Percentiles rank a stretch among this genome's conserved stretches.
phyloP scores from a whole-genome alignment of 2,329 filamentous ascomycete species.

The Mollisiaceae sp. region DNA sequence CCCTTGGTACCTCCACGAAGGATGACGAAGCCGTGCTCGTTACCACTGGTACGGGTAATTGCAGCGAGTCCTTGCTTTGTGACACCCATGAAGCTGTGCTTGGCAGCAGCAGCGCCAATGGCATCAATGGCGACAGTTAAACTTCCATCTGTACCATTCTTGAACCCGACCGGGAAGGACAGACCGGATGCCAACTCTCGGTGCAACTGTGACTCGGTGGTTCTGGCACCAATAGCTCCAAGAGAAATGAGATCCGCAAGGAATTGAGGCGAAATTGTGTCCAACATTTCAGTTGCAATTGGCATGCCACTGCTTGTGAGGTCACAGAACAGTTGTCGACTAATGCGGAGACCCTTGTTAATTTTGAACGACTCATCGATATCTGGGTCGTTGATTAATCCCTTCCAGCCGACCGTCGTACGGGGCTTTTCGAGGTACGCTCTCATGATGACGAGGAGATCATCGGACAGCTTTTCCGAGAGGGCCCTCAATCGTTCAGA shows the following conservation, averaged over 20 bases:
- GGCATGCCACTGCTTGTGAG: constrained; percentile 88
- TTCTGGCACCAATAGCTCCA: constrained; percentile 93
- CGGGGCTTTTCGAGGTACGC: constrained; percentile 99
- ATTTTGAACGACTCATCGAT: constrained; percentile 98
- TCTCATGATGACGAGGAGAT: constrained; percentile 94
- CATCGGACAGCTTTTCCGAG: constrained; percentile 77
- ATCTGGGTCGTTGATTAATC: constrained; percentile 97
- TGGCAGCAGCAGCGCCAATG: constrained; percentile 83
- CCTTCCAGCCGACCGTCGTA: constrained; percentile 99
- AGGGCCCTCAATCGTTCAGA: constrained; percentile 77
- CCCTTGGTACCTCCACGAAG: constrained; percentile 89
- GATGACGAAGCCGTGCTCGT: constrained; percentile 97
- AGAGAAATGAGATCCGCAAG: constrained; percentile 94
- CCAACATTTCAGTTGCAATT: constrained; percentile 97
- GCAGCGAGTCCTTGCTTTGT: constrained; percentile 97
- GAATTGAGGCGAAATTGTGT: constrained; percentile 98
- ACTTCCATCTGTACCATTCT: constrained; percentile 97
- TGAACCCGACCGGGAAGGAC: constrained; percentile 98
- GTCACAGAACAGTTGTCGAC: constrained; percentile 92
- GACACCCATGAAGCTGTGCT: constrained; percentile 97
- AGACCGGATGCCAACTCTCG: constrained; percentile 93
- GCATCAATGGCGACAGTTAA: constrained; percentile 93
- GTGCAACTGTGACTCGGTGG: constrained; percentile 95
- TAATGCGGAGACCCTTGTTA: constrained; percentile 95
- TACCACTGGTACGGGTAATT: constrained; percentile 90